Conservation (phyloP, 495 filamentous ascomycete species). For the Delitschia confertaspora region DNA sequence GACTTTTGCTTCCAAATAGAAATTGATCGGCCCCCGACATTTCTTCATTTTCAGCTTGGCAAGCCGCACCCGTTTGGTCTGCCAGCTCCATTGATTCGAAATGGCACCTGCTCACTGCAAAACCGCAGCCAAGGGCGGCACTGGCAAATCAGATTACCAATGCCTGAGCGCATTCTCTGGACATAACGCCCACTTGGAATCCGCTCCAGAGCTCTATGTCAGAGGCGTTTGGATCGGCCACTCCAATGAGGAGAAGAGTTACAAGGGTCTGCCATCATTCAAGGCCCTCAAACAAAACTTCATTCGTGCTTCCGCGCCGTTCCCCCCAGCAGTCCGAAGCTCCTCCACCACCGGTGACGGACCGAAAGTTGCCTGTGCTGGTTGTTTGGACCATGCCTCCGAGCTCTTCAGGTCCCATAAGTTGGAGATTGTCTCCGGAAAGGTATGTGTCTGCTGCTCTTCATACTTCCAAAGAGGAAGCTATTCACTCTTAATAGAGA, state of each 20-base stretch:
- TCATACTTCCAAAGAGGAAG: no score
- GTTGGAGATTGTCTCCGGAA: not conserved
- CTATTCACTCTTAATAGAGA: conserved; percentile 2
- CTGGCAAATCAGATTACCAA: not conserved
- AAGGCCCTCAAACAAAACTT: not conserved
- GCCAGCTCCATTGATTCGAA: not conserved
- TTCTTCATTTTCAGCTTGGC: no score
- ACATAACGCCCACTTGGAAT: not conserved
- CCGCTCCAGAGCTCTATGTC: not conserved
- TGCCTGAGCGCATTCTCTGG: not conserved
- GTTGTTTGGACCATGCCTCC: not conserved
- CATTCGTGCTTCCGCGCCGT: not conserved
- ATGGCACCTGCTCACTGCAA: not conserved
- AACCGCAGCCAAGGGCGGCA: not conserved
- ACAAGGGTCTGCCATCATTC: conserved; percentile 3
- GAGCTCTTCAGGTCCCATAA: not conserved
- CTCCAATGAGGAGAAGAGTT: not conserved
- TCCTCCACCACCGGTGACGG: not conserved
- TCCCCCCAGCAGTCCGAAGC: not conserved
- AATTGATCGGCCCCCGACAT: no score
- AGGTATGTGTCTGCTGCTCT: not conserved
- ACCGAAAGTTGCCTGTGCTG: conserved; percentile 1
- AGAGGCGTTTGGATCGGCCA: conserved; percentile 8
- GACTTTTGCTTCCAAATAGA: no score
- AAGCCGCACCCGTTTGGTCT: no score